These are phyloP conservation scores for Firmiana major DNA, from an alignment of 345 rosid genomes.

Conservation along the genomic window DNA sequence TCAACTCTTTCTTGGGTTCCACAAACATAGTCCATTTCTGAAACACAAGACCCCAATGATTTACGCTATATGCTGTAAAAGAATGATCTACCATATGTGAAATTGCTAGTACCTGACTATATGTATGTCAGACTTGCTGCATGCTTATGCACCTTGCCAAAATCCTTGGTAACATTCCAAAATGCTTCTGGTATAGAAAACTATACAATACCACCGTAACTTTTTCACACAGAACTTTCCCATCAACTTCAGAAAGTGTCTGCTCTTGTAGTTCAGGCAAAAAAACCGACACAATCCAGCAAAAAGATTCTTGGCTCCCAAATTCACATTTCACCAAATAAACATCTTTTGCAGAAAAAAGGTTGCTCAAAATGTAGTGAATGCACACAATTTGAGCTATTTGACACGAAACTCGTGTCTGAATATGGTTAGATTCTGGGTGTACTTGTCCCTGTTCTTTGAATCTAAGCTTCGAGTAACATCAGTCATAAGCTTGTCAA, in stretches of 20 bases:
- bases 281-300: conserved; percentile 13
- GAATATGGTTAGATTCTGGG: conserved; percentile 83
- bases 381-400: conserved; percentile 23
- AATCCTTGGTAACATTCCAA: background rate
- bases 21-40: conserved; percentile 12
- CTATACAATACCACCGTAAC: conserved; percentile 15
- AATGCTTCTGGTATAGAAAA: background rate
- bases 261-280: conserved; percentile 10
- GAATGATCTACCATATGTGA: conserved; percentile 26
- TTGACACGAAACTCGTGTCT: conserved; percentile 89
- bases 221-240: conserved; percentile 1
- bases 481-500: conserved; percentile 90
- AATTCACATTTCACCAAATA: conserved; percentile 12
- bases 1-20: background rate
- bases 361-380: background rate
- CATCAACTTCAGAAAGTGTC: conserved; percentile 3
- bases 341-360: conserved; percentile 15
- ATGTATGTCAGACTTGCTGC: conserved; percentile 17
- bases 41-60: conserved; percentile 24
- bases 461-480: conserved; percentile 81
- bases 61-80: conserved; percentile 36
- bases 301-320: conserved; percentile 15
- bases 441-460: conserved; percentile 94
- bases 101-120: conserved; percentile 4
- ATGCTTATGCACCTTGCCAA: conserved; percentile 6